Evolutionary conservation across 2,329 filamentous ascomycete species (phyloP), one percentile per base, ranked within the genome.

Genomic region (Penicillium crustosum): DNA sequence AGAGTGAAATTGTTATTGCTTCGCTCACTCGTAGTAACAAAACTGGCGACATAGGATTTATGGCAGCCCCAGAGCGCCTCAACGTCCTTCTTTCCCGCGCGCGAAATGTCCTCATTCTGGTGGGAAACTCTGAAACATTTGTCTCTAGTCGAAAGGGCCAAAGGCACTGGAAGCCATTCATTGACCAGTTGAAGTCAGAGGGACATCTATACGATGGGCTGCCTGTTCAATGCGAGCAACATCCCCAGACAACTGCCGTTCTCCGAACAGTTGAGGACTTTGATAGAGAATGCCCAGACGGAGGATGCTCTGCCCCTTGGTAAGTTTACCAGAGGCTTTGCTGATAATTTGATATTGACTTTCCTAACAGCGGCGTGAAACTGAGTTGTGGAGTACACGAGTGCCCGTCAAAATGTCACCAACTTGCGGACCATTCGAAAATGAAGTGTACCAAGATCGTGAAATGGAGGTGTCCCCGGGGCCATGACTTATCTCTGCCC

Each of bases 41-140:
- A 0, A 66, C 68, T 0, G 82, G 83, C 0, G 85, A 91, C 1
- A 89, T 91, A 31, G 89, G 89, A 0, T 92, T 92, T 68, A 85
- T 92, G 79, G 68, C 76, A 0, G 78, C 86, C 0, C 83, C 84
- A 0, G 83, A 92, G 62, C 79, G 89, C 1, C 69, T 91, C 0
- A 91, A 91, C 19, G 89, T 92, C 0, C 72, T 92, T 2, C 71
- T 90, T 1, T 89, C 88, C 0, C 78, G 89, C 57, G 88, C 89
- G 0, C 79, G 87, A 1, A 76, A 89, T 53, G 82, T 78, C 0
- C 69, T 92, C 15, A 82, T 91, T n/a, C 77, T 93, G 62, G 82
- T 91, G 43, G 88, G 89, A 0, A 90, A 90, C 66, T 80, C 85
- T 54, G 73, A 83, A 0, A 92, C 89, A 0, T 91, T 91, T 62